A percentile compares a stretch with the other conserved stretches of the same genome.
These are phyloP conservation scores for Fomes fomentarius DNA, from an alignment of 1,284 basidiomycete genomes.

Conservation along the genomic window DNA sequence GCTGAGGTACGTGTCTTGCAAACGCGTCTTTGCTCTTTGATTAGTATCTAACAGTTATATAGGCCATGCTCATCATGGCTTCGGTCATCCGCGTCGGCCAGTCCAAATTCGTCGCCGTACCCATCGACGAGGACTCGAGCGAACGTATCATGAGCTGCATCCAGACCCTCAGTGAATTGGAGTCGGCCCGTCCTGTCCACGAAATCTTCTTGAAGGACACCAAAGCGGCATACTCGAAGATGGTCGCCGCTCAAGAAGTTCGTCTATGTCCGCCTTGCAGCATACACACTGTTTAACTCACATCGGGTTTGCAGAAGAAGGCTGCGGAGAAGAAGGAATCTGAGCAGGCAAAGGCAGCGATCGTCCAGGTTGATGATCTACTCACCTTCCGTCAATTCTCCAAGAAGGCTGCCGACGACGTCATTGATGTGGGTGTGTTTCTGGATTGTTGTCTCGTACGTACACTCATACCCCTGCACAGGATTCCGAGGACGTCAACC, in stretches of 20 bases:
- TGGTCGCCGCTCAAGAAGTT: slow-evolving; percentile 92
- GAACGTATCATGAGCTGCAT: slow-evolving; percentile 98
- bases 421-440: slow-evolving; percentile 72
- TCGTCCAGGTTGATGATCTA: slow-evolving; percentile 92
- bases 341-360: slow-evolving; percentile 73
- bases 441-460: neutral
- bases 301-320: slow-evolving; percentile 56
- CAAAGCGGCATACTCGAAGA: slow-evolving; percentile 91
- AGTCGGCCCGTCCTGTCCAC: slow-evolving; percentile 63
- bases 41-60: neutral
- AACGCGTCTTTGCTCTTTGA: neutral
- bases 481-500: slow-evolving; percentile 89
- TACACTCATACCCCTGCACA: slow-evolving; percentile 38
- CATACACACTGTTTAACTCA: neutral
- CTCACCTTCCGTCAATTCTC: slow-evolving; percentile 94
- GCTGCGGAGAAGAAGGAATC: slow-evolving; percentile 87
- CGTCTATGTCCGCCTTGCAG: slow-evolving; percentile 16
- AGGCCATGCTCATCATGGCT: slow-evolving; percentile 98
- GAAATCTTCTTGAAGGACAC: slow-evolving; percentile 95
- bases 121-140: slow-evolving; percentile 97
- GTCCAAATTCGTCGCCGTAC: slow-evolving; percentile 90
- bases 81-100: slow-evolving; percentile 97
- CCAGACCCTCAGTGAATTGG: slow-evolving; percentile 85
- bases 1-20: slow-evolving; percentile 69
- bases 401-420: slow-evolving; percentile 84